These are phyloP conservation scores for Terfezia claveryi DNA, from an alignment of 495 filamentous ascomycete species.

Conservation along the genomic window DNA sequence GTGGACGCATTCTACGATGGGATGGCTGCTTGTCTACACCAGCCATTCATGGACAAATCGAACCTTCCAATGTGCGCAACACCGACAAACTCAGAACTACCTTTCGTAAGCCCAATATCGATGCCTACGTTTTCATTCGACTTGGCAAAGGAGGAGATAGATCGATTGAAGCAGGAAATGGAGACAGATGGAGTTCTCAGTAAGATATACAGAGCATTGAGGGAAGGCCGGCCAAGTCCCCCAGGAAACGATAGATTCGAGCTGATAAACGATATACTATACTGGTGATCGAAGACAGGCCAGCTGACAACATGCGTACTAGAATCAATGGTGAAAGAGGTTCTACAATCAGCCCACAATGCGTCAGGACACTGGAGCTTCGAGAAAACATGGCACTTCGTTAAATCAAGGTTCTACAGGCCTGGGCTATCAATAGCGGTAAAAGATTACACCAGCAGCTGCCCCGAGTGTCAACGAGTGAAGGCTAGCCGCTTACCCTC, in stretches of 20 bases:
- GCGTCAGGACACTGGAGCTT: neutral
- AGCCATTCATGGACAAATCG: neutral
- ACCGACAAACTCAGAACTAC: neutral
- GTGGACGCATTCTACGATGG: neutral
- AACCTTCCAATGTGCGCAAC: neutral
- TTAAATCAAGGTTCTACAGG: neutral
- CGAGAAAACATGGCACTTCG: neutral
- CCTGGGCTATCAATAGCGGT: neutral
- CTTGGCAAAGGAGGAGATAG: neutral
- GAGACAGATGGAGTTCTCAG: too few species aligned
- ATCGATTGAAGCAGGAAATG: neutral
- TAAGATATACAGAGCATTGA: too few species aligned
- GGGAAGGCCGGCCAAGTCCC: too few species aligned
- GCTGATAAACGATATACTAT: neutral
- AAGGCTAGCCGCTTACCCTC: neutral
- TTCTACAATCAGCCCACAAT: neutral
- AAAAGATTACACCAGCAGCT: neutral
- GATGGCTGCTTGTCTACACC: neutral
- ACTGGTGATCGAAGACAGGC: neutral
- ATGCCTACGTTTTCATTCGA: neutral
- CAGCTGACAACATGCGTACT: neutral
- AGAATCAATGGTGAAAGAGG: neutral
- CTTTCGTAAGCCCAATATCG: neutral
- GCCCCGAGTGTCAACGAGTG: neutral
- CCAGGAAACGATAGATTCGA: too few species aligned